These are phyloP conservation scores for Vitis hybrid DNA, from an alignment of 177 flowering plant species.

Conservation along the genomic window DNA sequence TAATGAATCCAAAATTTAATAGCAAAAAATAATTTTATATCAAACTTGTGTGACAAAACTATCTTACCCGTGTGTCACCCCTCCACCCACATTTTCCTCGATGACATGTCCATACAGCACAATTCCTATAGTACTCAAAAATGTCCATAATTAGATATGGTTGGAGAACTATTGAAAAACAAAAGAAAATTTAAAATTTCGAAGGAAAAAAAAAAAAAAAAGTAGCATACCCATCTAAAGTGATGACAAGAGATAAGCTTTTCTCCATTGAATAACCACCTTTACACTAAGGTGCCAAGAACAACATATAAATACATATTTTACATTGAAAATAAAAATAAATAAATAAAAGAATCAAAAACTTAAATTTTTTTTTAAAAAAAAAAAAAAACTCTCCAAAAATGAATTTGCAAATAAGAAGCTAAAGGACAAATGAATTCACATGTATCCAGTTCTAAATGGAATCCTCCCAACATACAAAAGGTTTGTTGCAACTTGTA, in stretches of 20 bases:
- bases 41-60: neutral
- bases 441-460: too few relatives aligned
- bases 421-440: too few relatives aligned
- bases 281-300: constrained; percentile 47
- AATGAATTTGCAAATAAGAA: too few relatives aligned
- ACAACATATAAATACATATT: neutral
- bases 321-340: neutral
- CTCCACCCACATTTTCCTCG: constrained; percentile 83
- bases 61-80: constrained; percentile 52
- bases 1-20: neutral
- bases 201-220: neutral
- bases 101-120: constrained; percentile 75
- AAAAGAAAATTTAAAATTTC: neutral
- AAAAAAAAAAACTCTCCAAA: too few relatives aligned
- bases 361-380: neutral
- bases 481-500: too few relatives aligned
- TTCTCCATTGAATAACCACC: constrained; percentile 71
- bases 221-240: constrained; percentile 50
- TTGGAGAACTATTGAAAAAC: neutral
- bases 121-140: constrained; percentile 31
- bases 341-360: neutral
- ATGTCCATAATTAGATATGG: neutral
- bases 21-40: neutral
- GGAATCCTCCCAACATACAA: too few relatives aligned
- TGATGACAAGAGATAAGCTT: constrained; percentile 63